phyloP scores from a whole-genome alignment of 768 basidiomycete species.

The Albatrellus ellisii region DNA sequence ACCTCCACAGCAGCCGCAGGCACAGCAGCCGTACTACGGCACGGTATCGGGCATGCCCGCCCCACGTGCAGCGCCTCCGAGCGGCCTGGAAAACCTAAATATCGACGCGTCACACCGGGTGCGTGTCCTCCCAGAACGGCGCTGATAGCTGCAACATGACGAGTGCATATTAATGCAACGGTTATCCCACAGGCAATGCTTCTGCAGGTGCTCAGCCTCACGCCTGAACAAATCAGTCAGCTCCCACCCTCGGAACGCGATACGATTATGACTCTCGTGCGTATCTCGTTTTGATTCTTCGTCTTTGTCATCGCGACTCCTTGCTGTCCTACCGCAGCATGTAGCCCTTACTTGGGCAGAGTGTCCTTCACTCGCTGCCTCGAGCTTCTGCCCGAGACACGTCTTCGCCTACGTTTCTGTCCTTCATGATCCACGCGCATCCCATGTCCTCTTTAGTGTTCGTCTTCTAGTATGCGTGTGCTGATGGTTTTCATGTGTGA shows the following conservation, averaged over 20 bases:
- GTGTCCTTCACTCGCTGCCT: no score
- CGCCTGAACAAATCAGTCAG: slow-evolving; percentile 71
- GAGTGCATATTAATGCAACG: slow-evolving; percentile 11
- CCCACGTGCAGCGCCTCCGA: slow-evolving; percentile 19
- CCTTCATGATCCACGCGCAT: neutral
- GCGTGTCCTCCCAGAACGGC: slow-evolving; percentile 4
- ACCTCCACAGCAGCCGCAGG: slow-evolving; percentile 19
- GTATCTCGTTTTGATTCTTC: neutral
- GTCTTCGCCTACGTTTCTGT: neutral
- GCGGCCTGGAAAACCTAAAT: slow-evolving; percentile 15
- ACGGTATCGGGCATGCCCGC: slow-evolving; percentile 14
- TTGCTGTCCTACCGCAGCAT: neutral
- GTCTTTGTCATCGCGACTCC: neutral
- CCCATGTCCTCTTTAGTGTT: neutral
- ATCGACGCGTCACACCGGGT: slow-evolving; percentile 14
- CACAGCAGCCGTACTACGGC: slow-evolving; percentile 16
- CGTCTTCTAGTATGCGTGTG: no score
- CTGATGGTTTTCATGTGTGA: neutral
- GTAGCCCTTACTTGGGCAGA: slow-evolving; percentile 11
- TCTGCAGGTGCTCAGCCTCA: slow-evolving; percentile 74
- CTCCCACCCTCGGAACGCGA: slow-evolving; percentile 68
- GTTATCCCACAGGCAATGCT: slow-evolving; percentile 51
- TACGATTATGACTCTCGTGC: slow-evolving; percentile 35
- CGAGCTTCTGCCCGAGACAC: no score
- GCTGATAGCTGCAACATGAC: neutral